Evolutionary conservation across 2,329 filamentous ascomycete species (phyloP).

Genomic region (Hortaea werneckii): DNA sequence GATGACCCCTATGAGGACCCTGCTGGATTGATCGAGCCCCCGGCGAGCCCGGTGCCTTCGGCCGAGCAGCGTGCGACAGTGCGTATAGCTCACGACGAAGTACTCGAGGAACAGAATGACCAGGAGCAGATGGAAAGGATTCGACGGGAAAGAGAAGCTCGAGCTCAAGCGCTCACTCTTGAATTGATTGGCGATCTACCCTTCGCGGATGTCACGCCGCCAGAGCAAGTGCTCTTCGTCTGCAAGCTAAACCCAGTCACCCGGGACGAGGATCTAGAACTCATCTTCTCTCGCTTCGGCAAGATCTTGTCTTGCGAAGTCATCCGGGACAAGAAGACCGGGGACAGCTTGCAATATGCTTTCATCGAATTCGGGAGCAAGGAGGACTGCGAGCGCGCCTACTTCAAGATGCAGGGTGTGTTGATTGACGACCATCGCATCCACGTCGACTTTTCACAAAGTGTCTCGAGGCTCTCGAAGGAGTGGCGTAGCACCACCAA

Average conservation of each 20-base stretch:
- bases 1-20: constrained; percentile 91
- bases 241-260: constrained; percentile 98
- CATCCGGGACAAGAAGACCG: constrained; percentile 85
- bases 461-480: constrained; percentile 75
- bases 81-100: constrained; percentile 81
- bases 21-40: constrained; percentile 61
- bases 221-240: constrained; percentile 94
- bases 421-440: constrained; percentile 95
- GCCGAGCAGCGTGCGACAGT: constrained; percentile 83
- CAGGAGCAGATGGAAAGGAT: constrained; percentile 70
- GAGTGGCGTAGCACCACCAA: constrained; percentile 83
- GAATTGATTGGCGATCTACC: constrained; percentile 97
- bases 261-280: constrained; percentile 81
- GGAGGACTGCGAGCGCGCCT: constrained; percentile 84
- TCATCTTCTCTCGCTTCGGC: constrained; percentile 95
- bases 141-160: constrained; percentile 78
- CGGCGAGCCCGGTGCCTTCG: constrained; percentile 68
- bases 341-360: constrained; percentile 91
- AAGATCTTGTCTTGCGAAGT: constrained; percentile 93
- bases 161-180: constrained; percentile 85
- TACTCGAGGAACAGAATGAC: constrained; percentile 66
- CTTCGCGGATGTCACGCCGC: constrained; percentile 93
- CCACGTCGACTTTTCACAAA: constrained; percentile 97
- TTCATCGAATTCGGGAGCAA: constrained; percentile 97
- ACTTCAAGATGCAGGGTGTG: constrained; percentile 98